phyloP scores from a whole-genome alignment of 768 basidiomycete species.

The Leccinellum rugosiceps region DNA sequence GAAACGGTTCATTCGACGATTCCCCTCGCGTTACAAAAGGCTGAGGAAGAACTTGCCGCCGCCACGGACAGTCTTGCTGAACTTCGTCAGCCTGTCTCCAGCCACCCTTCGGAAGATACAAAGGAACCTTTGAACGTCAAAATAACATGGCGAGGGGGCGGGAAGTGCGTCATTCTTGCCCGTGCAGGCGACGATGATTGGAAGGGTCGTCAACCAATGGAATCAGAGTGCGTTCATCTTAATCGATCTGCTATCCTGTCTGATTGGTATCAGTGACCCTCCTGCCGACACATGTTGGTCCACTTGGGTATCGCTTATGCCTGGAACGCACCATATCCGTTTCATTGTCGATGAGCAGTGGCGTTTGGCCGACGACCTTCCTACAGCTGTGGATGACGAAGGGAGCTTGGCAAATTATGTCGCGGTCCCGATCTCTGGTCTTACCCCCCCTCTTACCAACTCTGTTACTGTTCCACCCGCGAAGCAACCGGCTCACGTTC shows the following conservation, averaged over 20 bases:
- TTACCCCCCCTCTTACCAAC: conserved; percentile 32
- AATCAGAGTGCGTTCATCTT: conserved; percentile 49
- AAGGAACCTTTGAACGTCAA: conserved; percentile 40
- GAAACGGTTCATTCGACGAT: conserved; percentile 65
- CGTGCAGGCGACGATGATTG: conserved; percentile 74
- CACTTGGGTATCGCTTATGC: conserved; percentile 54
- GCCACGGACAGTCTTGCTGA: conserved; percentile 13
- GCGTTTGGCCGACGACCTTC: conserved; percentile 75
- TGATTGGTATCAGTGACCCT: conserved; percentile 26
- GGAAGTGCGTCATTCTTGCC: conserved; percentile 60
- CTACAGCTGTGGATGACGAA: conserved; percentile 89
- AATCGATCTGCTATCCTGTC: conserved; percentile 5
- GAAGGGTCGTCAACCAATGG: conserved; percentile 67
- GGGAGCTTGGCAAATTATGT: conserved; percentile 95
- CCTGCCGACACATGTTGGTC: conserved; percentile 36
- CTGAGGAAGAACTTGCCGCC: conserved; percentile 27
- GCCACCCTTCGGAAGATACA: conserved; percentile 24
- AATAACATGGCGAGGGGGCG: conserved; percentile 66
- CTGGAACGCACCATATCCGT: conserved; percentile 91
- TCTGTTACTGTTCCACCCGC: conserved; percentile 33
- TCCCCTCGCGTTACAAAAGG: conserved; percentile 48
- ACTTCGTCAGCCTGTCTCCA: conserved; percentile 18
- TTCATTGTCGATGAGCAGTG: conserved; percentile 92
- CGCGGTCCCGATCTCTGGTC: conserved; percentile 39
- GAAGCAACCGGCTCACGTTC: conserved; percentile 28